Base-by-base conservation (phyloP, 192 early-diverging fungal species). In the Backusella australiensis region DNA sequence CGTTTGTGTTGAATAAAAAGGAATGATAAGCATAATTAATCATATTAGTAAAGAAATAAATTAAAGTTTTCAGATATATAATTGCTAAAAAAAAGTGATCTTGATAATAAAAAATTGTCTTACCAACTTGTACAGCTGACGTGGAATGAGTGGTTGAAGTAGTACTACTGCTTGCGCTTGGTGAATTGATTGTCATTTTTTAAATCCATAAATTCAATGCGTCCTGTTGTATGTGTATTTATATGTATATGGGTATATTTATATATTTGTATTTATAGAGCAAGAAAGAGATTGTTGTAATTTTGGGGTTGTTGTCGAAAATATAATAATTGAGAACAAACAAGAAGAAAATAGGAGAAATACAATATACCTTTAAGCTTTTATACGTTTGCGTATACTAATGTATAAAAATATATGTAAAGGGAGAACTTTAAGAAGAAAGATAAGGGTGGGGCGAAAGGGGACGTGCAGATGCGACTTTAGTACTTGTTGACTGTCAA, bases 81-180 rank as follows among this genome's bases (percentile, higher is more conserved):
- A 19, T 44, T 14, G 15, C 2, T 5, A 19, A 8, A 68, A 34
- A 3, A 68, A n/a, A 68, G 34, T 68, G 6, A 68, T 32, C 26
- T 67, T 32, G 29, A 32, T 44, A 44, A 44, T 49, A 49, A 49
- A 35, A 35, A 26, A 63, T 29, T 17, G 32, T 71, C 70, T 71
- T 71, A 71, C 70, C 70, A 26, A 71, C 70, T 71, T 71, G 70
- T 32, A 71, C 70, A 49, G 70, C 42, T 70, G 69, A 39, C 11
- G 26, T 63, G 29, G 56, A 63, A 8, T 68, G 29, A 17, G 35
- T 68, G 11, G 35, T 68, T n/a, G 69, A 70, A 49, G 41, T 71
- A 71, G 41, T 71, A 63, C 21, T 63, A 44, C 42, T 71, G 4
- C n/a, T 29, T 49, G 70, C 42, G 29, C 41, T 44, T 49, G 70